Evolutionary conservation across 495 filamentous ascomycete species (phyloP).

Genomic region (Aspergillus avenaceus): DNA sequence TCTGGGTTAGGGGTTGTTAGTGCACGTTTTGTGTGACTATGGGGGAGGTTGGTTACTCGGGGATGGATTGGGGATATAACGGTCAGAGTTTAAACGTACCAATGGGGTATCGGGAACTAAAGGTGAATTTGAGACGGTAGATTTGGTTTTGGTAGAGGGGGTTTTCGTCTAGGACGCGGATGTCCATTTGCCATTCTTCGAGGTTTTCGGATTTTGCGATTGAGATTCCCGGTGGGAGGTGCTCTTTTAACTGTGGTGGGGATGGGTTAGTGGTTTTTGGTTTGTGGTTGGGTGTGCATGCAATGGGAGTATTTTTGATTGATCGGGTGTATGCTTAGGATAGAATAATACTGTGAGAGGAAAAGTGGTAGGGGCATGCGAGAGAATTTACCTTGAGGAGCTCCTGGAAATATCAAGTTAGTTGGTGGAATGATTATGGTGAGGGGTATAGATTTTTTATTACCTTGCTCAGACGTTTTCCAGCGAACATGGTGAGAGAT

Average conservation of each 20-base stretch:
- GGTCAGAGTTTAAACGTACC: constrained; percentile 50
- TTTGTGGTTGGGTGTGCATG: no score
- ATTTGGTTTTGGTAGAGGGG: constrained; percentile 78
- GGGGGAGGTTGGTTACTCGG: no score
- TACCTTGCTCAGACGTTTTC: constrained; percentile 48
- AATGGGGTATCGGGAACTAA: constrained; percentile 82
- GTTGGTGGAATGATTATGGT: not conserved
- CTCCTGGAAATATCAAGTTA: constrained; percentile 23
- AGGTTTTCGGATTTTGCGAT: constrained; percentile 78
- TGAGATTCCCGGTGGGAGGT: constrained; percentile 63
- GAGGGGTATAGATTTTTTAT: not conserved
- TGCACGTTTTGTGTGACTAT: no score
- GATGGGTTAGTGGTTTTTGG: no score
- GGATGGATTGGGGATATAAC: not conserved
- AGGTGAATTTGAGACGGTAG: constrained; percentile 84
- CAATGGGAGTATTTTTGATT: no score
- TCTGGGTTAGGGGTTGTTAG: constrained; percentile 43
- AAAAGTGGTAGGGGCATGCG: not conserved
- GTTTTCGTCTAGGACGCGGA: constrained; percentile 84
- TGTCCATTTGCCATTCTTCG: constrained; percentile 90
- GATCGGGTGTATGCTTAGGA: not conserved
- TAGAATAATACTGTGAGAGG: not conserved
- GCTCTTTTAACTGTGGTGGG: constrained; percentile 39
- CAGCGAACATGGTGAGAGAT: constrained; percentile 36
- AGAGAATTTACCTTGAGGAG: constrained; percentile 36